Percentiles rank a stretch among this genome's conserved stretches.
Evolutionary conservation across 139 green algal species (phyloP).

Genomic region (Chlamydomonas schloesseri): DNA sequence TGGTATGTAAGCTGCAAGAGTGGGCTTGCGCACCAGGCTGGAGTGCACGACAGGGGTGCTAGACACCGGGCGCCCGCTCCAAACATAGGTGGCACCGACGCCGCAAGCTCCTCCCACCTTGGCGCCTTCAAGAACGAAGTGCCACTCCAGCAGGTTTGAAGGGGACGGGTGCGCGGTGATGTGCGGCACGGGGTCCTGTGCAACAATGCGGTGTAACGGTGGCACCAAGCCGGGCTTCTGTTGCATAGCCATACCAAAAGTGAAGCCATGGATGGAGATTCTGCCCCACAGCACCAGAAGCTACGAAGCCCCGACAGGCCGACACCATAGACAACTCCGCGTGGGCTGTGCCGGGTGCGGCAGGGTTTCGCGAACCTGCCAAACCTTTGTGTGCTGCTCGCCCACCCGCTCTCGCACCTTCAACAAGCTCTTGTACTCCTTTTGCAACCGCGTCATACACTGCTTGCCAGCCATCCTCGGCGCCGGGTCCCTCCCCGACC

Average conservation of each 20-base stretch:
- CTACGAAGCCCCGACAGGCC: background rate
- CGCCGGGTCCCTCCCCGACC: no score
- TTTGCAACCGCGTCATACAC: conserved; percentile 80
- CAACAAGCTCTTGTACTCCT: conserved; percentile 83
- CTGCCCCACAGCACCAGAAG: background rate
- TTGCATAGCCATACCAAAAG: no score
- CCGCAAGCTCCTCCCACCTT: background rate
- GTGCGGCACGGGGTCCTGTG: conserved; percentile 83
- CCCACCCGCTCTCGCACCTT: conserved; percentile 55
- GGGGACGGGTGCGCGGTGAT: conserved; percentile 82
- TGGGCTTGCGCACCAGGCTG: no score
- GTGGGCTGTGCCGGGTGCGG: no score
- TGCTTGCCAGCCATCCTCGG: conserved; percentile 59
- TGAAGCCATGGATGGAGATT: no score
- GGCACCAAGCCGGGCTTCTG: no score
- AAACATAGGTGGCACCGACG: no score
- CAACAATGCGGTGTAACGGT: no score
- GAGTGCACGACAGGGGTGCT: no score
- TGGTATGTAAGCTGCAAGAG: no score
- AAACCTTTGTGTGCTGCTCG: background rate
- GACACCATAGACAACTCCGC: no score
- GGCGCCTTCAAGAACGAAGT: conserved; percentile 82
- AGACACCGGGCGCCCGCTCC: no score
- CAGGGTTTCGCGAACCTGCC: background rate
- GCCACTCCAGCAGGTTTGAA: conserved; percentile 89